These are phyloP conservation scores for Penicillium manginii DNA, from an alignment of 495 filamentous ascomycete species.

Conservation along the genomic window DNA sequence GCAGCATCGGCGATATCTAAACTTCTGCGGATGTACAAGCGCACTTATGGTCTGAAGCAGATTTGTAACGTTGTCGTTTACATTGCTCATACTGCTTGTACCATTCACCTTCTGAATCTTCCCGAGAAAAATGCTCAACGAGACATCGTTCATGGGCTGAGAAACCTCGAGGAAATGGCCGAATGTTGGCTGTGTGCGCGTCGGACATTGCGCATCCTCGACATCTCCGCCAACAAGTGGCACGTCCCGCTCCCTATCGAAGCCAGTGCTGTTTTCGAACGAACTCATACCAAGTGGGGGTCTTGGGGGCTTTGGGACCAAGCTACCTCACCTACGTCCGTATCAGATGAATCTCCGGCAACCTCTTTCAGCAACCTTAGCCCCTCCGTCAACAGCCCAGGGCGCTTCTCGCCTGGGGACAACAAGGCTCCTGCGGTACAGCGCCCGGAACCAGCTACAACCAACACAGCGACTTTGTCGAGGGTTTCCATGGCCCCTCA, in stretches of 20 bases:
- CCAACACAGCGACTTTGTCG: constrained; percentile 13
- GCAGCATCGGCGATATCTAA: constrained; percentile 90
- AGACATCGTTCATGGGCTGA: constrained; percentile 89
- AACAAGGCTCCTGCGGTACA: constrained; percentile 13
- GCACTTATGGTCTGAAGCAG: constrained; percentile 84
- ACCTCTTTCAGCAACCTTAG: constrained; percentile 14
- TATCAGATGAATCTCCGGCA: constrained; percentile 35
- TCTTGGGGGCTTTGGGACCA: constrained; percentile 51
- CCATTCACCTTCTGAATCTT: constrained; percentile 90
- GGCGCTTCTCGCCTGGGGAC: constrained; percentile 22
- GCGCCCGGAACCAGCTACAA: constrained; percentile 17
- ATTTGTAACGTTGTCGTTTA: constrained; percentile 97
- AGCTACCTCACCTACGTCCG: constrained; percentile 37
- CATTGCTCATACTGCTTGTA: constrained; percentile 90
- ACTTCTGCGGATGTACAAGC: constrained; percentile 88
- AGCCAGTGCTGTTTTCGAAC: constrained; percentile 70
- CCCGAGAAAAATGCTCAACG: constrained; percentile 85
- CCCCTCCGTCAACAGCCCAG: constrained; percentile 20
- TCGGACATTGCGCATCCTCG: constrained; percentile 82
- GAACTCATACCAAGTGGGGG: constrained; percentile 62
- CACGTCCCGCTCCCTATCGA: constrained; percentile 84
- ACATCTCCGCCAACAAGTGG: constrained; percentile 86
- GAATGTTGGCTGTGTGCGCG: constrained; percentile 93
- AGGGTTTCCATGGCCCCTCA: constrained; percentile 18
- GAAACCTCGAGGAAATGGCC: constrained; percentile 92